Evolutionary conservation across 257 asterid genomes (phyloP).

Genomic region (Ajuga chamaepitys): DNA sequence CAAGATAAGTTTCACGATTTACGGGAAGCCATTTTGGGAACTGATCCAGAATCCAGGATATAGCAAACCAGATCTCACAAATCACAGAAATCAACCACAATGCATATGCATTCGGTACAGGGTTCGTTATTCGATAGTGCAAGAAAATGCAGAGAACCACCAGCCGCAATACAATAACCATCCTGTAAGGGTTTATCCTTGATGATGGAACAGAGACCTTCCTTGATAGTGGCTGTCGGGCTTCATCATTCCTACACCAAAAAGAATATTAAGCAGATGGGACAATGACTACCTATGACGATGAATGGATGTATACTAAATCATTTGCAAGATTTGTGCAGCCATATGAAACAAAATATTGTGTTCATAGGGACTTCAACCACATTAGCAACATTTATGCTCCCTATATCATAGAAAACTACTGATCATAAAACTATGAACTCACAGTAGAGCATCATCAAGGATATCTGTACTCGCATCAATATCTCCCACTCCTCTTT

Average conservation of each 20-base stretch:
- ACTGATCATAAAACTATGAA: conserved; percentile 11
- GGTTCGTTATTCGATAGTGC: conserved; percentile 89
- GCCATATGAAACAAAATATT: conserved; percentile 5
- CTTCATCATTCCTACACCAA: conserved; percentile 89
- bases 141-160: conserved; percentile 74
- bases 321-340: conserved; percentile 5
- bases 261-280: conserved; percentile 2
- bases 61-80: conserved; percentile 98
- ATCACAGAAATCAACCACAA: conserved; percentile 93
- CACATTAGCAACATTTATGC: background rate
- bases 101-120: conserved; percentile 84
- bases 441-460: conserved; percentile 89
- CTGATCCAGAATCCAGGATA: conserved; percentile 99
- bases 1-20: conserved; percentile 96
- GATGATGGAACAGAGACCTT: conserved; percentile 96
- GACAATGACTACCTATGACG: background rate
- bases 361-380: conserved; percentile 2
- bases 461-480: conserved; percentile 86
- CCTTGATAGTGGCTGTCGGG: conserved; percentile 97
- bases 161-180: conserved; percentile 92
- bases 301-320: background rate
- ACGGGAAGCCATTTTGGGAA: conserved; percentile 98
- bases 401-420: background rate
- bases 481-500: conserved; percentile 84
- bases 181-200: conserved; percentile 93